Conservation (phyloP, 306 rosid genomes). For the Cicer chorassanicum region DNA sequence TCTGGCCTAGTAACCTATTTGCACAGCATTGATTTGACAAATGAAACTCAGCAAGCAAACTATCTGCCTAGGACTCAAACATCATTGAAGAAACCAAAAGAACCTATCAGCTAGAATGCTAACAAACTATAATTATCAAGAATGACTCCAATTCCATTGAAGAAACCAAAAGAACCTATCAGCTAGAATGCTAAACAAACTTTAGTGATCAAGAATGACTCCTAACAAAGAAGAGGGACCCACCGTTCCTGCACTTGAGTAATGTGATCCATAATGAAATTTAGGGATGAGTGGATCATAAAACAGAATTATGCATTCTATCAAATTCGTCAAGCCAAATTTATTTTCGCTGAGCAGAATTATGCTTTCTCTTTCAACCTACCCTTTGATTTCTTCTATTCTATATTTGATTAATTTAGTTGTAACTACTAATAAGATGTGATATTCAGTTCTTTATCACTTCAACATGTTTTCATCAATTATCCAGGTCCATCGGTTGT, state of each 20-base stretch:
- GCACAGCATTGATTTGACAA: neutral
- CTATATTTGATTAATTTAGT: too few relatives aligned
- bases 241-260: conserved; percentile 99
- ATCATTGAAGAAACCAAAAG: conserved; percentile 21
- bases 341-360: too few relatives aligned
- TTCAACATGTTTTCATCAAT: too few relatives aligned
- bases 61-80: conserved; percentile 16
- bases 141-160: conserved; percentile 17
- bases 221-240: conserved; percentile 45
- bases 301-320: too few relatives aligned
- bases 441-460: too few relatives aligned
- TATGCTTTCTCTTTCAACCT: too few relatives aligned
- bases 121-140: conserved; percentile 31
- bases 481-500: too few relatives aligned
- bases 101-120: conserved; percentile 1
- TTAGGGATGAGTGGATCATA: conserved; percentile 96
- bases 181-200: neutral
- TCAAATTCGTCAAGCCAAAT: too few relatives aligned
- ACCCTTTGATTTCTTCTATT: too few relatives aligned
- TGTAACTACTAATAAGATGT: too few relatives aligned
- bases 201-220: too few relatives aligned
- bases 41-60: conserved; percentile 23
- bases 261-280: conserved; percentile 97
- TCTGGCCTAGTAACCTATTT: too few relatives aligned
- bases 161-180: conserved; percentile 3